A percentile compares a stretch with the other conserved stretches of the same genome.
Evolutionary conservation across 202 grass and related monocot genomes (phyloP).

Genomic region (Saccharum hybrid): DNA sequence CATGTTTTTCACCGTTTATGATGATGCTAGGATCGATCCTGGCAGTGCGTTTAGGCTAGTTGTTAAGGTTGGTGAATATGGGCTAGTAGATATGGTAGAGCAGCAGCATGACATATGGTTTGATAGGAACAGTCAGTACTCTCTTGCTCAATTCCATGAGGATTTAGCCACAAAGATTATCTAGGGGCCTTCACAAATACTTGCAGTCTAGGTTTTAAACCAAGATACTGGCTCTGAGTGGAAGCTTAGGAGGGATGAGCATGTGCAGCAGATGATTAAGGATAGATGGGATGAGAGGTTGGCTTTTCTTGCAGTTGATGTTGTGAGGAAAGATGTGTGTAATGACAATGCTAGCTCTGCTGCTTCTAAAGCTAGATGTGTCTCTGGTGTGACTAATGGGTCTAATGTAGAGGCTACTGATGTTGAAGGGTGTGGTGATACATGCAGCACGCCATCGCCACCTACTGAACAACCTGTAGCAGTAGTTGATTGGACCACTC

Average conservation of each 20-base stretch:
- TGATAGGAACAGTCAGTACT: not conserved
- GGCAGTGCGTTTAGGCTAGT: not conserved
- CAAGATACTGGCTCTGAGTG: too few species aligned
- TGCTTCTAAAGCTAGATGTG: not conserved
- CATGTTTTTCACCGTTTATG: not conserved
- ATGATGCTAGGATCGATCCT: not conserved
- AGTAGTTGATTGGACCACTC: too few species aligned
- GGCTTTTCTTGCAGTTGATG: not conserved
- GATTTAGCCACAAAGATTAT: too few species aligned
- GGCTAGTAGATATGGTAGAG: not conserved
- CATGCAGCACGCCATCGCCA: too few species aligned
- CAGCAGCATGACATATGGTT: not conserved
- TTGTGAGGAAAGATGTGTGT: not conserved
- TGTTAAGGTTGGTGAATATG: not conserved
- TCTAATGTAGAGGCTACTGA: too few species aligned
- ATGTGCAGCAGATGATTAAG: too few species aligned
- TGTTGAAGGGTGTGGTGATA: not conserved
- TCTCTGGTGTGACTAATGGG: not conserved
- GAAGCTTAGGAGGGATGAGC: too few species aligned
- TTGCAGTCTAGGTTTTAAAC: too few species aligned
- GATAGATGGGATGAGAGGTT: too few species aligned
- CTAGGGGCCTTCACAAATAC: too few species aligned
- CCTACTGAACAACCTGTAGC: too few species aligned
- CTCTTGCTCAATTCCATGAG: not conserved
- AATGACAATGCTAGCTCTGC: not conserved